phyloP scores from a whole-genome alignment of 176 grass and related monocot species.

The Carex scoparia region DNA sequence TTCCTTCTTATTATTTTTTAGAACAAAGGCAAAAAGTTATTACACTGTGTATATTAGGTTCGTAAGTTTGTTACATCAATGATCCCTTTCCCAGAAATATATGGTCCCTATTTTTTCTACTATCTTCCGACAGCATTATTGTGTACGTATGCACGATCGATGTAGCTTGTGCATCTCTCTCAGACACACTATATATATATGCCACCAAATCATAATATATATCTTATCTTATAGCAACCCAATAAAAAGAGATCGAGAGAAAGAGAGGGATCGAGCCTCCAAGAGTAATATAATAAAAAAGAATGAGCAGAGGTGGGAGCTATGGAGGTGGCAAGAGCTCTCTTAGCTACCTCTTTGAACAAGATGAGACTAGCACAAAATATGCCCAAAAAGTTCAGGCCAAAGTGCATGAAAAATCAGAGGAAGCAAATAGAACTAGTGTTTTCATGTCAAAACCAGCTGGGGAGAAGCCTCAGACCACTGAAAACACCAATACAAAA shows the following conservation, averaged over 20 bases:
- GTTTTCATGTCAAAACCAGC: slow-evolving; percentile 1
- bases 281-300: slow-evolving; percentile 1
- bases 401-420: neutral
- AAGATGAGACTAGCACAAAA: slow-evolving; percentile 19
- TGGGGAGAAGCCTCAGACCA: neutral
- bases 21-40: too few relatives aligned
- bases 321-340: slow-evolving; percentile 70
- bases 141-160: neutral
- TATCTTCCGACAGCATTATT: neutral
- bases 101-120: neutral
- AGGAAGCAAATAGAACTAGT: neutral
- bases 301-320: slow-evolving; percentile 65
- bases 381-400: neutral
- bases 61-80: neutral
- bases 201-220: slow-evolving; percentile 14
- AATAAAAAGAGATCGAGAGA: neutral
- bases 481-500: slow-evolving; percentile 30
- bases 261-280: neutral
- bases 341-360: slow-evolving; percentile 71
- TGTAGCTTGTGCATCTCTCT: neutral
- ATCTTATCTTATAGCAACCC: neutral
- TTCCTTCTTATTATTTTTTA: too few relatives aligned
- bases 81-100: neutral
- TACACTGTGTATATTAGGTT: too few relatives aligned
- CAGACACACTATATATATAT: neutral